These are phyloP conservation scores for Scenedesmus sp. DNA, from an alignment of 163 green algal genomes.

Conservation along the genomic window DNA sequence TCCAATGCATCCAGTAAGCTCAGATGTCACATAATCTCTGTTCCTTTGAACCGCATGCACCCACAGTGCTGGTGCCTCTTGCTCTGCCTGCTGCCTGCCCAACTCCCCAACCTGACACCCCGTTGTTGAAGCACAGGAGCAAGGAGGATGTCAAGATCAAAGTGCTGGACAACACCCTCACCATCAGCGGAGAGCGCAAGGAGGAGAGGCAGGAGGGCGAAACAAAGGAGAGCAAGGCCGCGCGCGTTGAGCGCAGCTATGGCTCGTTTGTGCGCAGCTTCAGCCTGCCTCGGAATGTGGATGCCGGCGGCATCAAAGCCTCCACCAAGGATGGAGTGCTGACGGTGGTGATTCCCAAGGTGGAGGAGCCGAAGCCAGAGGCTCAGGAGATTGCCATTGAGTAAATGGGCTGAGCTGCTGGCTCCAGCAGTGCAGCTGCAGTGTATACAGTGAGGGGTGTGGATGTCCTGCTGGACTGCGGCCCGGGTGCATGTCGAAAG, in stretches of 20 bases:
- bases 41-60: not conserved
- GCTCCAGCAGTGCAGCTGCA: no score
- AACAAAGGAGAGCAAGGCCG: not conserved
- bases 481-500: no score
- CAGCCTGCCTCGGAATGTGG: conserved; percentile 40
- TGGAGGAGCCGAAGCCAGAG: conserved; percentile 12
- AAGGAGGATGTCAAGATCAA: conserved; percentile 49
- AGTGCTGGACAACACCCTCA: conserved; percentile 37
- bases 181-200: conserved; percentile 41
- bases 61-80: not conserved
- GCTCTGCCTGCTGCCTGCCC: not conserved
- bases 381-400: conserved; percentile 48
- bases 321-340: conserved; percentile 45
- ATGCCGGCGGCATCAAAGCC: conserved; percentile 41
- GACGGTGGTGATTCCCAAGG: conserved; percentile 48
- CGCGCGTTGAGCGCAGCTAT: conserved; percentile 29
- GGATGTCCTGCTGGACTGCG: no score
- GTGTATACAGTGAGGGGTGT: no score
- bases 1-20: no score
- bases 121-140: not conserved
- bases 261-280: conserved; percentile 51
- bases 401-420: not conserved
- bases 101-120: not conserved
- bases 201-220: conserved; percentile 29
- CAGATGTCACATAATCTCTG: not conserved